Conservation (phyloP, 306 rosid genomes). For the Hylodesmum podocarpum region DNA sequence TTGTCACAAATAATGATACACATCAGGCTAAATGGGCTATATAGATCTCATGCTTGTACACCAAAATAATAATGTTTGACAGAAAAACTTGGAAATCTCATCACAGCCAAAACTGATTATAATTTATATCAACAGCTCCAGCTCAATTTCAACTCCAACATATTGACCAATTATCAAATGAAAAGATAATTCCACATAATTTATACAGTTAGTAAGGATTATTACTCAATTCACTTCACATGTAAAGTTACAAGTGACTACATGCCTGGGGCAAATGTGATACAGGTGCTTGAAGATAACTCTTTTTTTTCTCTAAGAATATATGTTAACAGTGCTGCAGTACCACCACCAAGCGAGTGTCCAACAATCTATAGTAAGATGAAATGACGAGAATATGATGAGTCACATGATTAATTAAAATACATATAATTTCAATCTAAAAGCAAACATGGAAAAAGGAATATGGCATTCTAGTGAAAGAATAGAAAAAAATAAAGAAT, state of each 20-base stretch:
- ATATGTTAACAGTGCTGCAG: conserved; percentile 79
- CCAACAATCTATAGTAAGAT: conserved; percentile 64
- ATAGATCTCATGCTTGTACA: background rate
- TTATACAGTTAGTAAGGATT: background rate
- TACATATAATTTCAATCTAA: background rate
- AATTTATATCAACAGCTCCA: background rate
- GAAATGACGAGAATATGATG: background rate
- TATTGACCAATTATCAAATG: background rate
- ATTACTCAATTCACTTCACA: background rate
- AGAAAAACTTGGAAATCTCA: background rate
- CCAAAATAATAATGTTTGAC: background rate
- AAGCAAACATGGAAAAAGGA: background rate
- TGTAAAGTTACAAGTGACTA: background rate
- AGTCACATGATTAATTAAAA: background rate
- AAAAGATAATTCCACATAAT: background rate
- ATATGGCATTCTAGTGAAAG: background rate
- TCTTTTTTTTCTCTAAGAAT: conserved; percentile 77
- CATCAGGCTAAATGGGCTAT: background rate
- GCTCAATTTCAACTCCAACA: background rate
- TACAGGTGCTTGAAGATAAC: conserved; percentile 56
- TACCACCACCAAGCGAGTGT: conserved; percentile 91
- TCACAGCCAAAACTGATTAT: background rate
- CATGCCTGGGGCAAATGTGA: conserved; percentile 84
- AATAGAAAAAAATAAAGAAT: background rate
- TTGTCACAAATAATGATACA: background rate